phyloP scores from a whole-genome alignment of 129 eudicot genomes.

The Lactuca saligna region DNA sequence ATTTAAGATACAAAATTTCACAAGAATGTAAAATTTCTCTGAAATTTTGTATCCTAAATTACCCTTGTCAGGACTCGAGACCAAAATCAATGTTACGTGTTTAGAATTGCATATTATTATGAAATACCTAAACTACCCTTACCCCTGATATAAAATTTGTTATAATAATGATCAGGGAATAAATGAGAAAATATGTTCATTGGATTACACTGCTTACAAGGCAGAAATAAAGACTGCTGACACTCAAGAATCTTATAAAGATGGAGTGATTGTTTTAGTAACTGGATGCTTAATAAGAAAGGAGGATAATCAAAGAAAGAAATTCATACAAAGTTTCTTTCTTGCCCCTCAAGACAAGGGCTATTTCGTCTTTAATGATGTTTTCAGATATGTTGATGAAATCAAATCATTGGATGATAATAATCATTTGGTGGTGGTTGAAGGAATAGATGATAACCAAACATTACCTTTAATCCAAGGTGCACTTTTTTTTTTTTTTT shows the following conservation, averaged over 20 bases:
- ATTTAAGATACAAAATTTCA: too few species aligned
- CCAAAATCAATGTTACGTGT: too few species aligned
- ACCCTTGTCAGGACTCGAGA: too few species aligned
- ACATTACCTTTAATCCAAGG: slow-evolving; percentile 36
- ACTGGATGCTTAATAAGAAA: slow-evolving; percentile 54
- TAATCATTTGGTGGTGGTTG: slow-evolving; percentile 21
- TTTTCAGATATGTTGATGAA: slow-evolving; percentile 54
- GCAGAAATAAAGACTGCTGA: slow-evolving; percentile 62
- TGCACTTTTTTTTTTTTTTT: slow-evolving; percentile 25
- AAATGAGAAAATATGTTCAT: slow-evolving; percentile 59
- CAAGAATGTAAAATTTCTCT: too few species aligned
- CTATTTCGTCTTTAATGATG: slow-evolving; percentile 72
- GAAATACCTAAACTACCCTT: neutral
- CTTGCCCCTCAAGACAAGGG: slow-evolving; percentile 80
- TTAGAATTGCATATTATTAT: too few species aligned
- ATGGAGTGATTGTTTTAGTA: slow-evolving; percentile 65
- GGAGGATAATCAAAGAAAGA: slow-evolving; percentile 51
- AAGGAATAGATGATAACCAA: slow-evolving; percentile 35
- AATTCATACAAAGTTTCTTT: slow-evolving; percentile 67
- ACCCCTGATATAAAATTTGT: slow-evolving; percentile 5
- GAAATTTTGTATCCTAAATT: too few species aligned
- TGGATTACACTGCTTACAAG: slow-evolving; percentile 56
- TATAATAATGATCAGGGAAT: slow-evolving; percentile 48
- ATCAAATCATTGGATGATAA: slow-evolving; percentile 33
- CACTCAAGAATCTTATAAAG: slow-evolving; percentile 62